Evolutionary conservation across 1,139 yeast genomes (phyloP).

Genomic region (Kodamaea ohmeri): DNA sequence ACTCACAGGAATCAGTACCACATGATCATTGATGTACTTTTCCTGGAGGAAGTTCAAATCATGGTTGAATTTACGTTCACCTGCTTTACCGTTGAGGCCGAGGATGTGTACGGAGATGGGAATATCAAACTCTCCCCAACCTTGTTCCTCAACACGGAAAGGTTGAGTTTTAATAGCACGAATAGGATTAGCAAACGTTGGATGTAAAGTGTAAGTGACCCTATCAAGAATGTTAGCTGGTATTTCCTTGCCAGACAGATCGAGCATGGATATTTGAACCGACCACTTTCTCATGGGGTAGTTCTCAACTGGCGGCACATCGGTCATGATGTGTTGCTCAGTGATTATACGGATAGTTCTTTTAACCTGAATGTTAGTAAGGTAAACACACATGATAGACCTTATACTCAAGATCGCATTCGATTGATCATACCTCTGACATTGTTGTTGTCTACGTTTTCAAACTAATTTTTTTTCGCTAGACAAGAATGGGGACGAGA

Average conservation of each 20-base stretch:
- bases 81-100: conserved; percentile 68
- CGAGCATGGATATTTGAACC: conserved; percentile 70
- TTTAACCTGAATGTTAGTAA: conserved; percentile 48
- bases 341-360: conserved; percentile 90
- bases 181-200: conserved; percentile 88
- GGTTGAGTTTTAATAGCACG: conserved; percentile 82
- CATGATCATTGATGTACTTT: conserved; percentile 75
- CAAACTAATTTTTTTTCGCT: conserved; percentile 8
- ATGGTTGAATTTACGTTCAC: conserved; percentile 82
- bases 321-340: conserved; percentile 77
- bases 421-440: conserved; percentile 8
- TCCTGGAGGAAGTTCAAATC: conserved; percentile 85
- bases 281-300: conserved; percentile 98
- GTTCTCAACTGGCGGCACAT: conserved; percentile 83
- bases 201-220: conserved; percentile 91
- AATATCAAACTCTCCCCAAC: conserved; percentile 98
- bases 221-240: conserved; percentile 90
- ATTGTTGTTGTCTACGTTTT: conserved; percentile 7
- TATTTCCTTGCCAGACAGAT: conserved; percentile 75
- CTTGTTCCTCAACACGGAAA: conserved; percentile 88
- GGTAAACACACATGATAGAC: background rate
- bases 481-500: conserved; percentile 1
- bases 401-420: background rate
- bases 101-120: conserved; percentile 74
- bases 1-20: conserved; percentile 69